Evolutionary conservation across 768 basidiomycete genomes (phyloP).

Genomic region (Amanita molliuscula): DNA sequence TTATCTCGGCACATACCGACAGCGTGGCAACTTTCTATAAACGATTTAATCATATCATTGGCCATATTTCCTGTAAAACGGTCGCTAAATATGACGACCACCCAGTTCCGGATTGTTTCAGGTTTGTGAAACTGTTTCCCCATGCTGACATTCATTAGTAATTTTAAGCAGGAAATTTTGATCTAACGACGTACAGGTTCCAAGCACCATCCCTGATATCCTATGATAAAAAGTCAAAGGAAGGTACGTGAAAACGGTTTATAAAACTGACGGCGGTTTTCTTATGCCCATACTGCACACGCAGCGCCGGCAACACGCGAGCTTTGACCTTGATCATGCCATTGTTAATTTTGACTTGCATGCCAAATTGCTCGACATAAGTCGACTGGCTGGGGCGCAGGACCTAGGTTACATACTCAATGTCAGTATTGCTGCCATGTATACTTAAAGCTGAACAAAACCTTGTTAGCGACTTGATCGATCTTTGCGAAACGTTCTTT

Average conservation of each 20-base stretch:
- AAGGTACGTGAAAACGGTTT: not conserved
- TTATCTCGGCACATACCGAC: conserved; percentile 44
- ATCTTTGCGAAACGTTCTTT: conserved; percentile 46
- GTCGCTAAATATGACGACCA: conserved; percentile 51
- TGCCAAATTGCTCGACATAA: conserved; percentile 61
- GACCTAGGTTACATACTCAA: conserved; percentile 20
- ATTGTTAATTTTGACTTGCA: conserved; percentile 37
- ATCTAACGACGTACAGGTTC: conserved; percentile 51
- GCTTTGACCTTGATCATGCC: conserved; percentile 44
- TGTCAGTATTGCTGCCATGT: not conserved
- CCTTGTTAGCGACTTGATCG: conserved; percentile 40
- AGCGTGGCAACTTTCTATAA: conserved; percentile 33
- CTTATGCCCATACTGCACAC: conserved; percentile 48
- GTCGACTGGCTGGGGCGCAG: conserved; percentile 60
- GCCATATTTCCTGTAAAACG: conserved; percentile 39
- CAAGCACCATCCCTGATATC: conserved; percentile 55
- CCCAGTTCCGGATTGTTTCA: conserved; percentile 44
- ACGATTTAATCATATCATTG: conserved; percentile 39
- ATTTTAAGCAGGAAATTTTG: not conserved
- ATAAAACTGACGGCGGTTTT: conserved; percentile 13
- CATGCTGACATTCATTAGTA: conserved; percentile 29
- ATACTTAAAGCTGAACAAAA: not conserved
- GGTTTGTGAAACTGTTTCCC: conserved; percentile 58
- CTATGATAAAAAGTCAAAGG: conserved; percentile 21
- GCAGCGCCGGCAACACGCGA: conserved; percentile 51